Evolutionary conservation across 148 eudicot genomes (phyloP).

Genomic region (Dianthus caryophyllus): DNA sequence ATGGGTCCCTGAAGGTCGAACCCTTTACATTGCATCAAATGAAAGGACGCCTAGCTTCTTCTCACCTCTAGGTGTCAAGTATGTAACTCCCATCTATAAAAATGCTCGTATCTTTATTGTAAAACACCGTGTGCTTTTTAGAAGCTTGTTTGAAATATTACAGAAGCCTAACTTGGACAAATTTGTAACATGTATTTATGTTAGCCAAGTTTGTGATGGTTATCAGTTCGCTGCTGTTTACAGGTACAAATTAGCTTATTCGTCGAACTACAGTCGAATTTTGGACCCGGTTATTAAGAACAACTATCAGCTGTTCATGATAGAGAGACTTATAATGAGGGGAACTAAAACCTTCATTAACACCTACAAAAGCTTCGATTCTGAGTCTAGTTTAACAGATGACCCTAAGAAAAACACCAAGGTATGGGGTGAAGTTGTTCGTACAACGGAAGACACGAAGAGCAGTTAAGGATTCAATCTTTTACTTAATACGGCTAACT

Average conservation of each 20-base stretch:
- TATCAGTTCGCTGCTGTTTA: neutral
- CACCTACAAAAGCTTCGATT: conserved; percentile 71
- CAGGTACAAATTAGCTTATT: conserved; percentile 90
- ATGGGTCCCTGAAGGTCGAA: conserved; percentile 83
- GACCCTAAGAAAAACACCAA: conserved; percentile 87
- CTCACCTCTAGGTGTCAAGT: conserved; percentile 74
- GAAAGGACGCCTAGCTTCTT: conserved; percentile 85
- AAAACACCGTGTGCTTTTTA: no score
- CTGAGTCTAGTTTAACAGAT: conserved; percentile 73
- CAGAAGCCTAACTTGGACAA: no score
- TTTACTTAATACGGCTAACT: neutral
- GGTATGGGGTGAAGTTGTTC: conserved; percentile 67
- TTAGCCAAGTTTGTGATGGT: neutral
- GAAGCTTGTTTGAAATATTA: no score
- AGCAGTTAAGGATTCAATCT: conserved; percentile 35
- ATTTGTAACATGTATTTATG: no score
- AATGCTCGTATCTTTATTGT: neutral
- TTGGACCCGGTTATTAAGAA: conserved; percentile 75
- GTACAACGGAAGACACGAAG: conserved; percentile 39
- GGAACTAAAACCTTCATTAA: conserved; percentile 76
- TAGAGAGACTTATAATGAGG: conserved; percentile 80
- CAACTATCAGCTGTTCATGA: conserved; percentile 90
- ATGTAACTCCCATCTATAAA: conserved; percentile 5
- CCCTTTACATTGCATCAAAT: conserved; percentile 84
- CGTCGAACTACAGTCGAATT: conserved; percentile 69